phyloP scores from a whole-genome alignment of 192 early-diverging fungal genomes.

The Paraglomus brasilianum region DNA sequence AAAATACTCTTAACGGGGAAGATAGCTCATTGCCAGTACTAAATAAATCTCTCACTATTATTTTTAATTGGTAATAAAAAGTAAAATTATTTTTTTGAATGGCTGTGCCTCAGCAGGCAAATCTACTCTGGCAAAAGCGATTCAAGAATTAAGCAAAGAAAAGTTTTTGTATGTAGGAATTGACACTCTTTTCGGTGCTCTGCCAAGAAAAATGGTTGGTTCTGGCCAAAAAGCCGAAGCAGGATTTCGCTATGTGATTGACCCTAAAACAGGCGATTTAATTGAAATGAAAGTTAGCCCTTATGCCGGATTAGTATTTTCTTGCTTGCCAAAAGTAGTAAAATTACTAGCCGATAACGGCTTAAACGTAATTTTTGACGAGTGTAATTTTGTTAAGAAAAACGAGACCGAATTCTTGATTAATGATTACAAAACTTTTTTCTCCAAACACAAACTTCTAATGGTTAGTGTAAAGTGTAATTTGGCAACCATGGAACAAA shows the following conservation, averaged over 20 bases:
- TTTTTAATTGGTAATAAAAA: not conserved
- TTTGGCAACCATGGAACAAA: not conserved
- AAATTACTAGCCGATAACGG: conserved; percentile 1
- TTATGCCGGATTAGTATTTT: not conserved
- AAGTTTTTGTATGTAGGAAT: not conserved
- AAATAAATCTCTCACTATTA: conserved; percentile 1
- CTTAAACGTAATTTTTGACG: not conserved
- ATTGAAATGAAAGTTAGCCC: not conserved
- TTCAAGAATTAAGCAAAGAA: not conserved
- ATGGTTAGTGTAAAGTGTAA: not conserved
- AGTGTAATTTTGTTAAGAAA: not conserved
- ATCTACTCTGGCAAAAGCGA: not conserved
- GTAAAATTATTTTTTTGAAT: conserved; percentile 22
- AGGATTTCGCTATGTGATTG: conserved; percentile 1
- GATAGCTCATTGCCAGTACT: conserved; percentile 16
- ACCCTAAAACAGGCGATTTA: not conserved
- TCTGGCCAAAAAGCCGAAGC: not conserved
- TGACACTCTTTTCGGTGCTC: not conserved
- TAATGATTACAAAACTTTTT: too few relatives aligned
- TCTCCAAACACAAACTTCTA: not conserved
- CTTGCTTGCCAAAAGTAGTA: conserved; percentile 6
- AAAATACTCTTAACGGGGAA: conserved; percentile 19
- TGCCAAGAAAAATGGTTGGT: not conserved
- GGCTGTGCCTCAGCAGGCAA: conserved; percentile 11
- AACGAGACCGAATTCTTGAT: too few relatives aligned